Evolutionary conservation across 1,284 basidiomycete genomes (phyloP).

Genomic region (Cronartium quercuum): DNA sequence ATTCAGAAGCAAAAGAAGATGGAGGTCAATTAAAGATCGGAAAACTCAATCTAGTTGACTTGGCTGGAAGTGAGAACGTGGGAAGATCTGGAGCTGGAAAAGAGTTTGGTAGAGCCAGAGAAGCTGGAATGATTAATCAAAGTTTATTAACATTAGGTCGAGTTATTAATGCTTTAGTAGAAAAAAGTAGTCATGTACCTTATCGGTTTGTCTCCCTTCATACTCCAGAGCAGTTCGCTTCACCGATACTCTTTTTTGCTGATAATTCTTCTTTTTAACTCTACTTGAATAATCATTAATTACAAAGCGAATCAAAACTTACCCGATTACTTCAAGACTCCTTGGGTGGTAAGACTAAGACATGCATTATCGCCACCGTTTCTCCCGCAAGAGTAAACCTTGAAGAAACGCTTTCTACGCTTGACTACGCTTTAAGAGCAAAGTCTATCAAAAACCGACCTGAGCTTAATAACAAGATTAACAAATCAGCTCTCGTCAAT

Average conservation of each 20-base stretch:
- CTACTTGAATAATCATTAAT: background rate
- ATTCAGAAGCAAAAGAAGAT: slow-evolving; percentile 55
- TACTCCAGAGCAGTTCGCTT: background rate
- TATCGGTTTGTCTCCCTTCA: slow-evolving; percentile 59
- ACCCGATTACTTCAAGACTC: slow-evolving; percentile 98
- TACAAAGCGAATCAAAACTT: slow-evolving; percentile 62
- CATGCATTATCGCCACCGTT: slow-evolving; percentile 93
- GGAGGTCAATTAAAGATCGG: slow-evolving; percentile 88
- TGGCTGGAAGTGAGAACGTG: slow-evolving; percentile 97
- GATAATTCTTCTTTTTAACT: background rate
- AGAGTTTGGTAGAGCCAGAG: slow-evolving; percentile 86
- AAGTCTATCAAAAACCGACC: slow-evolving; percentile 95
- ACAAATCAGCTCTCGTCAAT: slow-evolving; percentile 81
- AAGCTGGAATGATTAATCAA: slow-evolving; percentile 99
- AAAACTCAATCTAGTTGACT: slow-evolving; percentile 93
- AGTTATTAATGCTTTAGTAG: slow-evolving; percentile 94
- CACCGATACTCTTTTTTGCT: background rate
- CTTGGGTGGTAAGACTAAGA: slow-evolving; percentile 94
- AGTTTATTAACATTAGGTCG: slow-evolving; percentile 89
- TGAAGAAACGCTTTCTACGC: slow-evolving; percentile 95
- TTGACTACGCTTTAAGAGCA: slow-evolving; percentile 93
- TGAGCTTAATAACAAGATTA: slow-evolving; percentile 90
- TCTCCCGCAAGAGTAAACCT: slow-evolving; percentile 84
- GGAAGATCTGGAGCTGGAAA: slow-evolving; percentile 75
- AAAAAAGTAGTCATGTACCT: slow-evolving; percentile 79